These are phyloP conservation scores for Wickerhamomyces subpelliculosus DNA, from an alignment of 805 yeast genomes.

Conservation along the genomic window DNA sequence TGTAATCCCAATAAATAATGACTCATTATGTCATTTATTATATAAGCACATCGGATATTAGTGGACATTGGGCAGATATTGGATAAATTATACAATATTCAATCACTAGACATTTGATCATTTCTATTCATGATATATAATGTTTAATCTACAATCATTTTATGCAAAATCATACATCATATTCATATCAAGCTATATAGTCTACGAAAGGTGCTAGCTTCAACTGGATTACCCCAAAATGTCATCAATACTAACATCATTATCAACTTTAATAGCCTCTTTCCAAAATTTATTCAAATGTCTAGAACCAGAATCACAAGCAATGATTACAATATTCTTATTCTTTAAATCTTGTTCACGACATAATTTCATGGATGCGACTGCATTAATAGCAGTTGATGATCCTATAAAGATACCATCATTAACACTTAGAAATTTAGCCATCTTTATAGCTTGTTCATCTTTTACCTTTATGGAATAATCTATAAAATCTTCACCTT, in stretches of 20 bases:
- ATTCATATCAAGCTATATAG: too few relatives aligned
- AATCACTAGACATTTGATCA: too few relatives aligned
- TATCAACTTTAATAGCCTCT: constrained; percentile 37
- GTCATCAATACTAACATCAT: constrained; percentile 28
- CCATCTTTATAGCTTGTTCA: constrained; percentile 81
- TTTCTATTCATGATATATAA: too few relatives aligned
- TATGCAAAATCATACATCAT: too few relatives aligned
- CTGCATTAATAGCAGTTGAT: constrained; percentile 90
- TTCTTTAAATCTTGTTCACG: constrained; percentile 44
- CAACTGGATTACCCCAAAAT: constrained; percentile 13
- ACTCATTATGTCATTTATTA: too few relatives aligned
- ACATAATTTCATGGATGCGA: constrained; percentile 53
- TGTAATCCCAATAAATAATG: too few relatives aligned
- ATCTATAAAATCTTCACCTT: constrained; percentile 66
- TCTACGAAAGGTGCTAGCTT: background rate
- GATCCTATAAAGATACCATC: constrained; percentile 93
- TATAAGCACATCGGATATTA: too few relatives aligned
- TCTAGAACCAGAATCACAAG: constrained; percentile 89
- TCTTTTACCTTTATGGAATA: constrained; percentile 78
- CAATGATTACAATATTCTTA: constrained; percentile 69
- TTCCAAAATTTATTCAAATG: constrained; percentile 94
- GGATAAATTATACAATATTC: too few relatives aligned
- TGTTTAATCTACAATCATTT: too few relatives aligned
- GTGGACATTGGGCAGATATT: too few relatives aligned
- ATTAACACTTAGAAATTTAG: constrained; percentile 65